A percentile compares a stretch with the other conserved stretches of the same genome.
phyloP scores from a whole-genome alignment of 2,329 filamentous ascomycete genomes.

The Pseudopyricularia cyperi region DNA sequence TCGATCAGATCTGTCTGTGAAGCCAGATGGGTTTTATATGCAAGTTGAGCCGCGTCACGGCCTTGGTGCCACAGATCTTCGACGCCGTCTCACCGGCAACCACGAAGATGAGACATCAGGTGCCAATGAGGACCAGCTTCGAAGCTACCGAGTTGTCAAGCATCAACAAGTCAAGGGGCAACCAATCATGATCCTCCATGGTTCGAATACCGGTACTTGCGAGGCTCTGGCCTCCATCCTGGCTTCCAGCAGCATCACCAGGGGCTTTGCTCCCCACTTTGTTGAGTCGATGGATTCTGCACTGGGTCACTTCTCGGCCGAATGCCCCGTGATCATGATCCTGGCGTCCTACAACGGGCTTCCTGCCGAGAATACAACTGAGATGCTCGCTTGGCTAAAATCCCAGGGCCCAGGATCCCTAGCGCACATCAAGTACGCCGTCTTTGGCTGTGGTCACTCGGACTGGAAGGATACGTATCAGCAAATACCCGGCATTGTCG shows the following conservation, averaged over 20 bases:
- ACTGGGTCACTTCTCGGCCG: conserved; percentile 43
- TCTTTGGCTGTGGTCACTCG: conserved; percentile 30
- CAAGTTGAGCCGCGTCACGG: conserved; percentile 38
- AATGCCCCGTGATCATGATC: conserved; percentile 41
- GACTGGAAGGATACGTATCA: conserved; percentile 34
- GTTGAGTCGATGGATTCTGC: conserved; percentile 46
- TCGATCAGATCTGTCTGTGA: conserved; percentile 42
- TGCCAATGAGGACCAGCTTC: background rate
- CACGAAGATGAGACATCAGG: background rate
- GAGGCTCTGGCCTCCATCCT: conserved; percentile 52
- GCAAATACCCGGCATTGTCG: conserved; percentile 32
- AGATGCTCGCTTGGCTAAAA: conserved; percentile 16
- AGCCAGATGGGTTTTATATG: conserved; percentile 48
- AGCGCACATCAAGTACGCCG: conserved; percentile 45
- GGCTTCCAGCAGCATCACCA: conserved; percentile 40
- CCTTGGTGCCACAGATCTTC: conserved; percentile 17
- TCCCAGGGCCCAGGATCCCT: conserved; percentile 31
- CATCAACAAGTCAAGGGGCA: no score
- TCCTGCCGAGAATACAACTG: no score
- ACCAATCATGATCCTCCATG: conserved; percentile 51
- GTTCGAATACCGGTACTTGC: conserved; percentile 62
- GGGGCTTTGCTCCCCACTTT: conserved; percentile 43
- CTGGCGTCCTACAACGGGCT: conserved; percentile 43
- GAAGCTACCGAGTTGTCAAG: conserved; percentile 6
- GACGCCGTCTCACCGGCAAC: conserved; percentile 5